Conservation (phyloP, 1,284 basidiomycete genomes). For the Xerocomus nothofagi region DNA sequence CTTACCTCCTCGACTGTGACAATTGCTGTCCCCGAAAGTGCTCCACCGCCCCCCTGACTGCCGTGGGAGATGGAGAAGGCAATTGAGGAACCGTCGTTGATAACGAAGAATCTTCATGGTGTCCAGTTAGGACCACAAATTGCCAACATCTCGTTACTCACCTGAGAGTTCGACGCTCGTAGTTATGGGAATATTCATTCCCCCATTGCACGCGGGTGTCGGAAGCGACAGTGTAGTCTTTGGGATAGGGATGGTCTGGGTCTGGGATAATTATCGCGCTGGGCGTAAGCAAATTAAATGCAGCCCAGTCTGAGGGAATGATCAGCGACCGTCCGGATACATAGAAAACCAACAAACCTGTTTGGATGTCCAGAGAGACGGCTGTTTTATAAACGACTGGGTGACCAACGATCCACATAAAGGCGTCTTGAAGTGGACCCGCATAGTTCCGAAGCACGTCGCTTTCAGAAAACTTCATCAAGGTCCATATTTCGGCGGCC, state of each 20-base stretch:
- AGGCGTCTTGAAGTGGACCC: background rate
- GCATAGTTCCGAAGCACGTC: background rate
- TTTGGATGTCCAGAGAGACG: conserved; percentile 2
- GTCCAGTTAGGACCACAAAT: background rate
- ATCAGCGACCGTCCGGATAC: background rate
- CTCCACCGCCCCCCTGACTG: background rate
- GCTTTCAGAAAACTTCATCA: background rate
- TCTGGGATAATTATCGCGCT: conserved; percentile 1
- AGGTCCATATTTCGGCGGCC: conserved; percentile 1
- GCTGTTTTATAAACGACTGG: background rate
- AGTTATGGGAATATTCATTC: background rate
- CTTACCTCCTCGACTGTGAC: background rate
- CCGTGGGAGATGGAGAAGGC: conserved; percentile 2
- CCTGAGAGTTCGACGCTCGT: conserved; percentile 1
- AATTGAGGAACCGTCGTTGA: conserved; percentile 4
- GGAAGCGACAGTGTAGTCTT: background rate
- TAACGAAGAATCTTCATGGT: background rate
- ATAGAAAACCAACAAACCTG: background rate
- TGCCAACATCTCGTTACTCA: background rate
- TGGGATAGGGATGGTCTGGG: background rate
- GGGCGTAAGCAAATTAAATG: conserved; percentile 2
- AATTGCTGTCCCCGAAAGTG: background rate
- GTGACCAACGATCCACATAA: conserved; percentile 1
- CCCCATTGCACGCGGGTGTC: conserved; percentile 4
- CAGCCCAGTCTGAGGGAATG: background rate